A percentile compares a stretch with the other conserved stretches of the same genome.
phyloP scores from a whole-genome alignment of 78 protist genomes.

The Planoprotostelium fungivorum region DNA sequence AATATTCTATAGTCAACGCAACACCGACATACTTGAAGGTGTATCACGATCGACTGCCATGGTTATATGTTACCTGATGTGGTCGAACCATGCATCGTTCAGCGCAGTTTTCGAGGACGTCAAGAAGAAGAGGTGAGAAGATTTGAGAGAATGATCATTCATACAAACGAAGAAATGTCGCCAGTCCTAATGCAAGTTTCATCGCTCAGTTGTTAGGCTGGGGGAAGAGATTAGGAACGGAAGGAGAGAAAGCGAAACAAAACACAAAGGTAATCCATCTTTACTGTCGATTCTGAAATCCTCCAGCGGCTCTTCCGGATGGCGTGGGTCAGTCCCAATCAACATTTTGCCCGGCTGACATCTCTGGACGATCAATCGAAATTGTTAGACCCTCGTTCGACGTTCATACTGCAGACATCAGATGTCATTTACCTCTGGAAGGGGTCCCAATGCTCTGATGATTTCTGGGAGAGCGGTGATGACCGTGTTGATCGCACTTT shows the following conservation, averaged over 20 bases:
- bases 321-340: neutral
- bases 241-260: neutral
- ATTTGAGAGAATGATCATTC: constrained; percentile 25
- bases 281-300: neutral
- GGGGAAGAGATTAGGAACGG: neutral
- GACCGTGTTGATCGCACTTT: neutral
- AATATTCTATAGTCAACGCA: neutral
- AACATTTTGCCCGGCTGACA: neutral
- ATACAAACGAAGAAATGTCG: constrained; percentile 19
- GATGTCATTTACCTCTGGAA: neutral
- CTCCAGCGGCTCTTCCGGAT: neutral
- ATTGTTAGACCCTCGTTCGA: neutral
- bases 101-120: neutral
- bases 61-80: constrained; percentile 42
- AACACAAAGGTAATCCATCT: too few relatives aligned
- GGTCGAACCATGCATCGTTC: neutral
- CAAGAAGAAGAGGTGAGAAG: constrained; percentile 27
- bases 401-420: neutral
- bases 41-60: constrained; percentile 37
- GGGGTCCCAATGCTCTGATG: neutral
- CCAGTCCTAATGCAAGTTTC: constrained; percentile 56
- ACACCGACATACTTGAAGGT: neutral
- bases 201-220: neutral
- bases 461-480: neutral
- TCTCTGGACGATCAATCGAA: neutral